phyloP scores from a whole-genome alignment of 768 basidiomycete species.

The Melanogaster broomeanus region DNA sequence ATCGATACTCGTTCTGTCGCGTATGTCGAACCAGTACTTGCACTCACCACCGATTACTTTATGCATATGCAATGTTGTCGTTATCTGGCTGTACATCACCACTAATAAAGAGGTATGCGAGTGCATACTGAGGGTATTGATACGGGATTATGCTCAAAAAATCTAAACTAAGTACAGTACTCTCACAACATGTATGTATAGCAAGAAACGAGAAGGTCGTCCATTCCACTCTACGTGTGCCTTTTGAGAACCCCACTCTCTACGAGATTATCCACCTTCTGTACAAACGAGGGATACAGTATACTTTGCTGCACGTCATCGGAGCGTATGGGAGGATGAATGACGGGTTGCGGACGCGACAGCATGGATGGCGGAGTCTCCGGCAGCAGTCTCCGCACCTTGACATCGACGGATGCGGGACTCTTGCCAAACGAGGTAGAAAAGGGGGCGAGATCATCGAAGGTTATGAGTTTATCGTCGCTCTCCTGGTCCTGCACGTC shows the following conservation, averaged over 20 bases:
- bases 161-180: too few relatives aligned
- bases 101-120: too few relatives aligned
- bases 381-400: conserved; percentile 12
- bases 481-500: conserved; percentile 22
- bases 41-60: neutral
- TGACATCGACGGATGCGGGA: conserved; percentile 3
- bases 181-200: too few relatives aligned
- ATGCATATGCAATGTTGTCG: conserved; percentile 6
- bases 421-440: neutral
- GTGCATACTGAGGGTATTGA: too few relatives aligned
- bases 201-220: neutral
- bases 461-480: conserved; percentile 11
- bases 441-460: conserved; percentile 24
- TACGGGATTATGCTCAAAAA: too few relatives aligned
- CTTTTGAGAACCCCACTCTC: conserved; percentile 15
- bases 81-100: neutral
- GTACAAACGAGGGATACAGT: conserved; percentile 21
- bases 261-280: conserved; percentile 23
- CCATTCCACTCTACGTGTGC: neutral
- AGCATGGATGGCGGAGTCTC: conserved; percentile 7
- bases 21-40: neutral
- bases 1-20: neutral
- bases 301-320: conserved; percentile 17
- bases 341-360: conserved; percentile 23
- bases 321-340: conserved; percentile 16